Percentiles rank a stretch among this genome's conserved stretches.
phyloP scores from a whole-genome alignment of 2,329 filamentous ascomycete genomes.

The Huntiella abstrusa region DNA sequence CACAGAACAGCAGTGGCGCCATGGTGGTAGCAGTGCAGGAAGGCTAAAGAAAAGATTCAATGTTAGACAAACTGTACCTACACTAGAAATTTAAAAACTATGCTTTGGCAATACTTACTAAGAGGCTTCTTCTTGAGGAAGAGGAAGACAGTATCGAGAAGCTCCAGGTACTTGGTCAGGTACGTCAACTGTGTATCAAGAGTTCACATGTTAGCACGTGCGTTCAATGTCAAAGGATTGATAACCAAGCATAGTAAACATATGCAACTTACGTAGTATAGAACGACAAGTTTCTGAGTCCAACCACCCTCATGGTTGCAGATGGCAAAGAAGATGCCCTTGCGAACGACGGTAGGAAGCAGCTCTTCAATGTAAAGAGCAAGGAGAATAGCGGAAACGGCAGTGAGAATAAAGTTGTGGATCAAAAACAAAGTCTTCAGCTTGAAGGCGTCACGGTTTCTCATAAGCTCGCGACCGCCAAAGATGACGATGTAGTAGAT shows the following conservation, averaged over 20 bases:
- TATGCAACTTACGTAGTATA: constrained; percentile 71
- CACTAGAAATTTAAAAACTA: background rate
- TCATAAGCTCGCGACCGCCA: constrained; percentile 82
- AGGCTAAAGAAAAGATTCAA: constrained; percentile 26
- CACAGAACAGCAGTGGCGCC: constrained; percentile 90
- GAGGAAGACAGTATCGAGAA: constrained; percentile 88
- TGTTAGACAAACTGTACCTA: constrained; percentile 3
- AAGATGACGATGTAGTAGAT: constrained; percentile 90
- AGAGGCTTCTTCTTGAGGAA: constrained; percentile 99
- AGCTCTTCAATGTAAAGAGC: constrained; percentile 82
- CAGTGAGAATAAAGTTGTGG: constrained; percentile 88
- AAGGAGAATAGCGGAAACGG: constrained; percentile 63
- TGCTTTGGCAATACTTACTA: constrained; percentile 20
- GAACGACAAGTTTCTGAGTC: constrained; percentile 78
- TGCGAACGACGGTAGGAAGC: constrained; percentile 58
- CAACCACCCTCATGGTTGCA: constrained; percentile 69
- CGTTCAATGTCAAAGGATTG: background rate
- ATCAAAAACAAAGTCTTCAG: constrained; percentile 77
- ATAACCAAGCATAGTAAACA: background rate
- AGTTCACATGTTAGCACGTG: constrained; percentile 7
- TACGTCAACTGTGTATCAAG: constrained; percentile 59
- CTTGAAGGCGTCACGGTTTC: constrained; percentile 66
- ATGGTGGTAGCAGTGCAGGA: constrained; percentile 98
- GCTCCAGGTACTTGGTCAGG: constrained; percentile 91
- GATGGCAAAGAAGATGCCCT: constrained; percentile 78